These are phyloP conservation scores for Penicillium coffeae DNA, from an alignment of 495 filamentous ascomycete genomes.

Conservation along the genomic window DNA sequence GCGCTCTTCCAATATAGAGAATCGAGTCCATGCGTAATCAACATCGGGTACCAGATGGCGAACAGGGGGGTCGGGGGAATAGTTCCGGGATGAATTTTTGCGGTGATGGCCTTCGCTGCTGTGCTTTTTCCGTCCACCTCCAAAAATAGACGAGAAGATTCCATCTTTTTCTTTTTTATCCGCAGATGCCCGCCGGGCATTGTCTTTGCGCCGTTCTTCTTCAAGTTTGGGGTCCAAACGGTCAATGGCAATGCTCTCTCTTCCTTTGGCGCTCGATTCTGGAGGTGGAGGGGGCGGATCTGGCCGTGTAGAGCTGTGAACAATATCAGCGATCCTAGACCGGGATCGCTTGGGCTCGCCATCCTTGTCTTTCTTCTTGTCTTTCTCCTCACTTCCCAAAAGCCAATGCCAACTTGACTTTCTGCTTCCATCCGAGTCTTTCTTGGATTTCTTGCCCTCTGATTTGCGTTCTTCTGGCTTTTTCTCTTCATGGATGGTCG, in stretches of 20 bases:
- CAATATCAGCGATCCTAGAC: conserved; percentile 56
- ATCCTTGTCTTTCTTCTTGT: conserved; percentile 61
- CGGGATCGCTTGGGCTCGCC: conserved; percentile 59
- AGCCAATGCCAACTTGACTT: conserved; percentile 90
- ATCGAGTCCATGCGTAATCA: conserved; percentile 94
- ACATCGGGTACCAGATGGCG: conserved; percentile 73
- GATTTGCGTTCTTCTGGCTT: conserved; percentile 58
- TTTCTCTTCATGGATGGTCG: conserved; percentile 67
- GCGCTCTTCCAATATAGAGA: conserved; percentile 91
- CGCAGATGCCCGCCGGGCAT: conserved; percentile 60
- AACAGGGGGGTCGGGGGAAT: conserved; percentile 76
- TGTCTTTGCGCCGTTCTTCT: conserved; percentile 83
- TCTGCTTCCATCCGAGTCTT: conserved; percentile 53
- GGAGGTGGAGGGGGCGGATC: conserved; percentile 81
- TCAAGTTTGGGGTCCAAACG: conserved; percentile 71
- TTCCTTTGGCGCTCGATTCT: conserved; percentile 60
- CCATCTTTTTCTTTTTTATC: conserved; percentile 93
- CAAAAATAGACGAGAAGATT: conserved; percentile 86
- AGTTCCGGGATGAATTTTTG: conserved; percentile 69
- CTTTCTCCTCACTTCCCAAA: conserved; percentile 65
- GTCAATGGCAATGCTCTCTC: conserved; percentile 79
- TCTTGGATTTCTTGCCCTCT: conserved; percentile 62
- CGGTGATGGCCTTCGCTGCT: conserved; percentile 57
- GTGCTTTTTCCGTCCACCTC: conserved; percentile 78
- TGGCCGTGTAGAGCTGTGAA: conserved; percentile 69